Conservation (phyloP, 2,329 filamentous ascomycete genomes). For the Claviceps arundinis region DNA sequence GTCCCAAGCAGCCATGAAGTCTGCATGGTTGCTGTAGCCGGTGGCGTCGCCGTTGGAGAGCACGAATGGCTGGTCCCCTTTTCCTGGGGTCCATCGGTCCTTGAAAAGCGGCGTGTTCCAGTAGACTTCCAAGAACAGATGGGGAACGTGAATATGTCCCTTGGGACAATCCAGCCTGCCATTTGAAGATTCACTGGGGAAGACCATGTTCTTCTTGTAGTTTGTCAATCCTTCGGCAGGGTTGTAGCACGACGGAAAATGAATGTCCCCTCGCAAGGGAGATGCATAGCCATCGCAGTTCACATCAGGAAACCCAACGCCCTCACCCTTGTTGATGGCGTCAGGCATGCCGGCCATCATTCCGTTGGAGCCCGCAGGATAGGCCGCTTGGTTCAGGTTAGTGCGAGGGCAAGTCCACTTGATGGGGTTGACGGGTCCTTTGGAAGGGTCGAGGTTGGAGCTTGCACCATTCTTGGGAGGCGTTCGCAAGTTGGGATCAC, state of each 20-base stretch:
- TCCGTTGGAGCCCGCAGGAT: constrained; percentile 41
- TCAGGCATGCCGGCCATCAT: constrained; percentile 40
- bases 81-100: constrained; percentile 39
- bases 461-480: constrained; percentile 40
- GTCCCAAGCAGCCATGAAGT: constrained; percentile 66
- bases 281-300: constrained; percentile 52
- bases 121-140: constrained; percentile 47
- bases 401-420: constrained; percentile 50
- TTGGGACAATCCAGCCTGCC: constrained; percentile 41
- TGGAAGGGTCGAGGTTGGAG: constrained; percentile 35
- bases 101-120: constrained; percentile 42
- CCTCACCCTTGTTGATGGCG: constrained; percentile 38
- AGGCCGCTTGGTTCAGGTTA: constrained; percentile 35
- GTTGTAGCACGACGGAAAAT: constrained; percentile 65
- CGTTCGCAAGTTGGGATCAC: constrained; percentile 44
- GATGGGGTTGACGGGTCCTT: constrained; percentile 38
- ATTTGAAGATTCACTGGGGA: constrained; percentile 33
- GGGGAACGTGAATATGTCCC: constrained; percentile 41
- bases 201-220: constrained; percentile 53
- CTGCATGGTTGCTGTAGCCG: constrained; percentile 56
- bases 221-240: constrained; percentile 44
- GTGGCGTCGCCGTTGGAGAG: constrained; percentile 57
- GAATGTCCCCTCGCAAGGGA: constrained; percentile 51
- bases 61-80: constrained; percentile 50
- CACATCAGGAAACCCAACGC: constrained; percentile 55